Conservation (phyloP, 495 filamentous ascomycete species). For the Massariosphaeria phaeospora region DNA sequence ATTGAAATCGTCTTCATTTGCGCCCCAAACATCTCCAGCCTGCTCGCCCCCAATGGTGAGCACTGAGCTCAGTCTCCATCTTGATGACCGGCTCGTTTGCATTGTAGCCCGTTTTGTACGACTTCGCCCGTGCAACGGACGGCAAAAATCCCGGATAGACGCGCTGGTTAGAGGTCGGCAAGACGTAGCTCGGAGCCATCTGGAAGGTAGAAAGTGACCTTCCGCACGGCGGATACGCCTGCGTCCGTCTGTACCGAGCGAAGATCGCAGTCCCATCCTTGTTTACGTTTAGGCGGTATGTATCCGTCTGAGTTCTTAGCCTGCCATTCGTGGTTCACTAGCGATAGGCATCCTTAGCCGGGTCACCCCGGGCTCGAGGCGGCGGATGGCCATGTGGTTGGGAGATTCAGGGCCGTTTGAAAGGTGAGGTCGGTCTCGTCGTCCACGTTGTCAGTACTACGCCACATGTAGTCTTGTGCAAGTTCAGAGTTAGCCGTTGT, state of each 20-base stretch:
- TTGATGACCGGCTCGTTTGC: not conserved
- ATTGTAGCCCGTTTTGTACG: not conserved
- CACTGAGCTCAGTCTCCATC: not conserved
- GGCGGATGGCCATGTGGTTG: not conserved
- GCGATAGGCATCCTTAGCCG: not conserved
- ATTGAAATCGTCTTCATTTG: not conserved
- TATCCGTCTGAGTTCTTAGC: not conserved
- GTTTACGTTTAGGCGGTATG: not conserved
- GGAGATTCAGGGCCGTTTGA: not conserved
- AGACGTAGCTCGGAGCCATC: not conserved
- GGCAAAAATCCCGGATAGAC: not conserved
- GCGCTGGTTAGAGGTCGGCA: not conserved
- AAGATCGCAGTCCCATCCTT: not conserved
- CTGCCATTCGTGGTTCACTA: constrained; percentile 1
- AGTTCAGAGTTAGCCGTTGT: no score
- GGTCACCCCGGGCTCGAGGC: not conserved
- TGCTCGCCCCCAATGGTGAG: not conserved
- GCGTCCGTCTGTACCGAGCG: not conserved
- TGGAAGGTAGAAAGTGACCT: not conserved
- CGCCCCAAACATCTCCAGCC: not conserved
- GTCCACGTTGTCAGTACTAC: no score
- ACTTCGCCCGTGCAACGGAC: not conserved
- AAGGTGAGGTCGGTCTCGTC: not conserved
- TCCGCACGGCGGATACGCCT: not conserved
- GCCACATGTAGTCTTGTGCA: no score